A percentile compares a stretch with the other conserved stretches of the same genome.
Conservation (phyloP, 2,329 filamentous ascomycete species). For the Fusarium citri region DNA sequence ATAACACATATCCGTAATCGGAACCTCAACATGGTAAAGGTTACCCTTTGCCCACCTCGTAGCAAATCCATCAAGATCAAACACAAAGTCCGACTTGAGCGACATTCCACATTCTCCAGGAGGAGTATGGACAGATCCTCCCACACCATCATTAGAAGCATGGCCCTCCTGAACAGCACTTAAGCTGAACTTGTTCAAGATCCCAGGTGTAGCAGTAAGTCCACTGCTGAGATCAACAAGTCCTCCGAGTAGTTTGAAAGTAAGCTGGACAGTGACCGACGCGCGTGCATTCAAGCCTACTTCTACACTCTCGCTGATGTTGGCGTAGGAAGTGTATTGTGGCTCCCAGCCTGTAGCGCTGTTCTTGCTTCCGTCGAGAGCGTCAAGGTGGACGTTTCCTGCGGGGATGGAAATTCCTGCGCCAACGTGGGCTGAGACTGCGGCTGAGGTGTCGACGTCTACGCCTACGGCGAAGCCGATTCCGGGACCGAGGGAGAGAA, state of each 20-base stretch:
- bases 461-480: conserved; percentile 11
- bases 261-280: conserved; percentile 7
- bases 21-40: conserved; percentile 13
- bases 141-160: neutral
- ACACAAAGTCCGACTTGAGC: conserved; percentile 16
- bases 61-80: conserved; percentile 19
- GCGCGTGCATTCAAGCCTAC: conserved; percentile 13
- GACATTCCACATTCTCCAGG: conserved; percentile 11
- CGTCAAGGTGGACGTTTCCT: conserved; percentile 16
- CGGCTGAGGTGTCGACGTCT: conserved; percentile 7
- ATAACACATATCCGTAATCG: conserved; percentile 14
- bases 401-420: conserved; percentile 11
- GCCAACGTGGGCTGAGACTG: conserved; percentile 1
- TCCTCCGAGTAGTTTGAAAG: conserved; percentile 9
- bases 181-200: conserved; percentile 20
- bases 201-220: conserved; percentile 3
- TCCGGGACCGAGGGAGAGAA: conserved; percentile 8
- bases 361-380: conserved; percentile 3
- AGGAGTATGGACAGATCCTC: neutral
- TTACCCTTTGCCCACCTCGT: conserved; percentile 22
- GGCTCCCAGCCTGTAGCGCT: conserved; percentile 15
- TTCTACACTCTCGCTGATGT: conserved; percentile 17
- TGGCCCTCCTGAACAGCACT: conserved; percentile 1
- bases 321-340: conserved; percentile 13
- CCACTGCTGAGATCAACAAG: conserved; percentile 23